A percentile compares a stretch with the other conserved stretches of the same genome.
phyloP scores from a whole-genome alignment of 352 stramenopile genomes.

The Globisporangium acanthophoron region DNA sequence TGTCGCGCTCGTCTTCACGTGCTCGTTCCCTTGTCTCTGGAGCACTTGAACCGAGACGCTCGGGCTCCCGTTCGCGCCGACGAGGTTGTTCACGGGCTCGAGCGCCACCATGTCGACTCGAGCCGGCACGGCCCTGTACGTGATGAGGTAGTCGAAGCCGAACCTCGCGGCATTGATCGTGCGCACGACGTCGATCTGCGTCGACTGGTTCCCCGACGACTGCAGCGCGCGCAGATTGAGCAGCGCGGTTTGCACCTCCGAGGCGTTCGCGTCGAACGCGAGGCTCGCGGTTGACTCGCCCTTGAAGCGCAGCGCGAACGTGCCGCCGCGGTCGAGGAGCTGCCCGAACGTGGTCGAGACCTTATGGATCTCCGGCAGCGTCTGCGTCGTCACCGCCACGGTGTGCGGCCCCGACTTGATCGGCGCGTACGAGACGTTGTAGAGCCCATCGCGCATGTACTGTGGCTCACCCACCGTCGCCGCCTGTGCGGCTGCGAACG shows the following conservation, averaged over 20 bases:
- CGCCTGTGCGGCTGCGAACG: conserved; percentile 19
- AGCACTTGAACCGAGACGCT: conserved; percentile 23
- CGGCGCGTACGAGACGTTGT: conserved; percentile 84
- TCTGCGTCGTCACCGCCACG: conserved; percentile 77
- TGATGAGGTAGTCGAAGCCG: conserved; percentile 76
- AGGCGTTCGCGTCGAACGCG: conserved; percentile 75
- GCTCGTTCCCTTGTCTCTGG: conserved; percentile 37
- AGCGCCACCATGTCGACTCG: conserved; percentile 29
- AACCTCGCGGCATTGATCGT: conserved; percentile 37
- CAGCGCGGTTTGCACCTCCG: conserved; percentile 59
- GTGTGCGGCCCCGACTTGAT: conserved; percentile 83
- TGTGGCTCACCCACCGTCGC: conserved; percentile 32
- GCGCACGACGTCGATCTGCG: conserved; percentile 47
- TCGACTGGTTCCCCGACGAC: conserved; percentile 10
- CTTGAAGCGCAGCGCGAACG: conserved; percentile 75
- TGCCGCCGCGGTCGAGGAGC: conserved; percentile 60
- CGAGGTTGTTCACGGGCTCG: conserved; percentile 58
- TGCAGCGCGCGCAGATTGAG: conserved; percentile 48
- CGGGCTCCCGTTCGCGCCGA: conserved; percentile 39
- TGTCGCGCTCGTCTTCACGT: conserved; percentile 65
- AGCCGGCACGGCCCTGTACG: conserved; percentile 41
- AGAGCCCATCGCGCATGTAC: conserved; percentile 69
- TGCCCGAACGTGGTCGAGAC: conserved; percentile 79
- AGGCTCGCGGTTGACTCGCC: conserved; percentile 57
- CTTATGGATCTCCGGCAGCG: conserved; percentile 70